A percentile compares a stretch with the other conserved stretches of the same genome.
Conservation (phyloP, 2,329 filamentous ascomycete genomes). For the Colletotrichum sp. region DNA sequence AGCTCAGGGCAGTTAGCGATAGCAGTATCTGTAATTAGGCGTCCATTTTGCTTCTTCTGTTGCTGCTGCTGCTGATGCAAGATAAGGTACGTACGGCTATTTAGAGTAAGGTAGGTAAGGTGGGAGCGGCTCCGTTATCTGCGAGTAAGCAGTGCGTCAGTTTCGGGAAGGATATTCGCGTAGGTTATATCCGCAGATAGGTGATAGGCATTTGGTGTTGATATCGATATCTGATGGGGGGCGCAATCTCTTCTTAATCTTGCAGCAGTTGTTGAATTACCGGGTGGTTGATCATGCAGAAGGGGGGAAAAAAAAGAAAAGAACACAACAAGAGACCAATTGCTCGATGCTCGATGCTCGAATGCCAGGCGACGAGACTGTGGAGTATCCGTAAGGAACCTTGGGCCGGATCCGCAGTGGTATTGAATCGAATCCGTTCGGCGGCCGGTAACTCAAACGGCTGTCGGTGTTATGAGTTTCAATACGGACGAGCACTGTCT, state of each 20-base stretch:
- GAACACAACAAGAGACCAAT: neutral
- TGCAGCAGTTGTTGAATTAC: neutral
- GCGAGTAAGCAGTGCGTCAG: neutral
- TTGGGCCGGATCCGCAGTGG: slow-evolving; percentile 4
- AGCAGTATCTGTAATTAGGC: neutral
- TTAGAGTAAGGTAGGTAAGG: neutral
- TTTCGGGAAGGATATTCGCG: neutral
- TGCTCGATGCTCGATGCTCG: neutral
- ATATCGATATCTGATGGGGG: neutral
- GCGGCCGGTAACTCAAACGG: neutral
- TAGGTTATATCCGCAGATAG: neutral
- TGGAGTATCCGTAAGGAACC: neutral
- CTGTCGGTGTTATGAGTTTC: neutral
- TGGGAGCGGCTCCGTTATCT: neutral
- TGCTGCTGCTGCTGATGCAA: neutral
- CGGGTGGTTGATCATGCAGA: neutral
- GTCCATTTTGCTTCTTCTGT: neutral
- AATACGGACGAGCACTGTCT: neutral
- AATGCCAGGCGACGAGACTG: neutral
- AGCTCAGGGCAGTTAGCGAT: neutral
- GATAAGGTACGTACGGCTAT: slow-evolving; percentile 4
- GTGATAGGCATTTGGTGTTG: neutral
- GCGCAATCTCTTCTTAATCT: neutral
- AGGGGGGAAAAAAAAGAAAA: neutral
- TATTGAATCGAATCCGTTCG: neutral